These are phyloP conservation scores for Quercus ilex DNA, from an alignment of 306 rosid species.

Conservation along the genomic window DNA sequence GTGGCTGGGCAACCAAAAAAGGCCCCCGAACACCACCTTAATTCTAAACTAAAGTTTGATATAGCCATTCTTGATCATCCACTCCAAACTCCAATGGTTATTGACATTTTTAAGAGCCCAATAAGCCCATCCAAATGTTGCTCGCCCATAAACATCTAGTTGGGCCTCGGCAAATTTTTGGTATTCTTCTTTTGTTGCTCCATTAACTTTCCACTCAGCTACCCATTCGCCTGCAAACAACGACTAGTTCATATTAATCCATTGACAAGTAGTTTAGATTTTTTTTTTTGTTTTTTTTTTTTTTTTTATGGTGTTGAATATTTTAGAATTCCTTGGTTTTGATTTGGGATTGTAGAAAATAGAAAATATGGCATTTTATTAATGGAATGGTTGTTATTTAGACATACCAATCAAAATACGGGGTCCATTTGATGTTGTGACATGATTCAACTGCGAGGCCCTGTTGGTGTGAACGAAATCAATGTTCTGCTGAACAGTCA, in stretches of 20 bases:
- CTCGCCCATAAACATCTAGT: constrained; percentile 49
- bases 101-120: constrained; percentile 68
- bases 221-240: constrained; percentile 67
- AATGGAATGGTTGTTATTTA: not conserved
- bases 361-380: not conserved
- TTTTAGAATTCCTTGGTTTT: not conserved
- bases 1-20: no score
- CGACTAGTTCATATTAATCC: not conserved
- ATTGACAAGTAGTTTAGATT: not conserved
- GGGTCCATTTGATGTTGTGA: constrained; percentile 76
- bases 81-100: constrained; percentile 66
- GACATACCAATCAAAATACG: constrained; percentile 62
- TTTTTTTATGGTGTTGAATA: not conserved
- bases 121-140: constrained; percentile 86
- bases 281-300: no score
- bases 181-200: constrained; percentile 52
- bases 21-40: no score
- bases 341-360: not conserved
- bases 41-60: constrained; percentile 35
- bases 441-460: constrained; percentile 27
- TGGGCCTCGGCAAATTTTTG: constrained; percentile 61
- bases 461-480: constrained; percentile 52
- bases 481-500: constrained; percentile 57
- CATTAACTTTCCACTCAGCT: constrained; percentile 57
- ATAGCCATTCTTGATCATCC: constrained; percentile 75